Base-by-base conservation (phyloP, 2,329 filamentous ascomycete species). In the Fusarium secorum region DNA sequence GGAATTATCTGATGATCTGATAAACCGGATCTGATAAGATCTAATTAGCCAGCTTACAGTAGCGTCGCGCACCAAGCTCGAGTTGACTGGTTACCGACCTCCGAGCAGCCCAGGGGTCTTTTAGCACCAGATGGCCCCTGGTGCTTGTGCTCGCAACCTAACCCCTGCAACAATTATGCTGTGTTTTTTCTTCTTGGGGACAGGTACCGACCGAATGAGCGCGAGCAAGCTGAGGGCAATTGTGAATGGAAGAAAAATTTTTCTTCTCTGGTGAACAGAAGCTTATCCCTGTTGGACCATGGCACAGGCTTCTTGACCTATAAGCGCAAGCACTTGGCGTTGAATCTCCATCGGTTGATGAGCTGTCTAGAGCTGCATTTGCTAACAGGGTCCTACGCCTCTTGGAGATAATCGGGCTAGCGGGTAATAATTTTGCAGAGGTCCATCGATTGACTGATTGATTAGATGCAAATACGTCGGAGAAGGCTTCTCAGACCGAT, bases 1-100 rank as follows among this genome's bases (percentile, higher is more conserved):
- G 78, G 78, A 80, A 79, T 82, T 84, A 86, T 85, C 84, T 83
- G 84, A 85, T 86, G 79, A 86, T 87, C 85, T 84, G 85, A 86
- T 86, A 86, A 86, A 84, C 78, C 74, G 79, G 78, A 81, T 81
- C 79, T 76, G 79, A 82, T 81, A 82, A 82, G 78, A 82, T 81
- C 76, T 75, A 75, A 74, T 66, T 67, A 72, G 64, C 64, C 63
- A 60, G 66, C 45, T 58, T 60, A 60, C 58, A 72, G 70, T 72
- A 72, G 70, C 70, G 70, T 51, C 63, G 45, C 55, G 35, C 66
- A 66, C 65, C 68, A 70, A 49, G 44, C 69, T 65, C 48, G 44
- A 71, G 69, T 64, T 71, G 65, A 72, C 69, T 72, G 69, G 69
- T 72, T 72, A 69, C 69, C 69, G 65, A 63, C 70, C 44, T 48